Base-by-base conservation (phyloP, 148 eudicot species). In the Rhododendron williamsianum region DNA sequence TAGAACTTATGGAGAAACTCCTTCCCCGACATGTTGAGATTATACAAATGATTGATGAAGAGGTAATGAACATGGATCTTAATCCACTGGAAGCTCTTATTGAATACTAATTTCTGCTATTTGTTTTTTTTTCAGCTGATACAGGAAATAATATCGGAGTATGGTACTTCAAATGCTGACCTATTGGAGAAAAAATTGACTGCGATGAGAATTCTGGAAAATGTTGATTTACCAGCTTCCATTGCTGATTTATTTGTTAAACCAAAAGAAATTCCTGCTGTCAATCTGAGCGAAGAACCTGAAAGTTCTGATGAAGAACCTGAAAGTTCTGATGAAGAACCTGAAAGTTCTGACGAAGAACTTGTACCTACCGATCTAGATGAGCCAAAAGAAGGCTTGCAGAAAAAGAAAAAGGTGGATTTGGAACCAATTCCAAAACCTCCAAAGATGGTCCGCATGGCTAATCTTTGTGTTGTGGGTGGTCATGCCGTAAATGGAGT, bases 1-100 rank as follows among this genome's bases (percentile, higher is more conserved):
- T 92, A 83, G 98, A 95, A 63, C 93, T 95, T 60, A 91, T 96
- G 89, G 92, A 94, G 85, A 91, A 90, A 85, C 86, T 96, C 87
- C 99, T 96, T 88, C 99, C 99, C 81, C 92, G 98, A 15, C 99
- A 96, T 92, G 93, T 96, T 86, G 97, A 96, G 93, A 96, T 96
- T 80, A 96, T 96, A 89, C 87, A 94, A 84, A 87, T 87, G 90
- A 94, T 96, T 67, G 99, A 96, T 85, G 96, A 95, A 81, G 94
- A 96, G 97, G 99, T 95, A 87, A 52, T 69, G 78, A 11, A 79
- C 23, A 7, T 46, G 56, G 73, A 45, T 27, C 85, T 84, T 30
- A 4, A 63, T 25, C 74, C 60, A 83, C 49, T 19, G 67, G 43
- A 77, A 67, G 54, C 16, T 27, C 25, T 87, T 80, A 21, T 13